Conservation (phyloP, 2,329 filamentous ascomycete species). For the Arthrobotrys entomopaga region DNA sequence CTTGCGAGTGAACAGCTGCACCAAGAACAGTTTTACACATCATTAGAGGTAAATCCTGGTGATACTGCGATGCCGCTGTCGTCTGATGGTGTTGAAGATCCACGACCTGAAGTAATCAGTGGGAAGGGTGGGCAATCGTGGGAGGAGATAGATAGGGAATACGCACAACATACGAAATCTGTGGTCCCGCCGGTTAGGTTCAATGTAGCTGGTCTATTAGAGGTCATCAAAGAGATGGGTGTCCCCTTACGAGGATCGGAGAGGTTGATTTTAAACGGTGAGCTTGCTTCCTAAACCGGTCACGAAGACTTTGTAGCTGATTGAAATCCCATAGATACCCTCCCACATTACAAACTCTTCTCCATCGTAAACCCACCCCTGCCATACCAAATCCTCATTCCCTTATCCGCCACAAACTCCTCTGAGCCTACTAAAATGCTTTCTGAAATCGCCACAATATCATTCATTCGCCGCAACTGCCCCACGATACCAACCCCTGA, state of each 20-base stretch:
- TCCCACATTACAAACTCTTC: constrained; percentile 38
- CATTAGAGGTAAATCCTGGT: constrained; percentile 28
- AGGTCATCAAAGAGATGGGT: constrained; percentile 41
- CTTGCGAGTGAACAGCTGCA: constrained; percentile 36
- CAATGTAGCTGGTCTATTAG: constrained; percentile 36
- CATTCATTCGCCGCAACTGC: constrained; percentile 38
- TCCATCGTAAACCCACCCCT: constrained; percentile 34
- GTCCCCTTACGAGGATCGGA: constrained; percentile 40
- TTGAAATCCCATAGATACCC: constrained; percentile 6
- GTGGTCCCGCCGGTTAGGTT: constrained; percentile 33
- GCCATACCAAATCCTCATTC: constrained; percentile 45
- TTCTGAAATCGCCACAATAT: constrained; percentile 47
- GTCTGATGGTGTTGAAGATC: constrained; percentile 23
- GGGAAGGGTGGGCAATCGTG: constrained; percentile 21
- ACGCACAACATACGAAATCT: constrained; percentile 25
- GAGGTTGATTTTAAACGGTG: constrained; percentile 32
- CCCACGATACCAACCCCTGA: constrained; percentile 44
- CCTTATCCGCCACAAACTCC: constrained; percentile 15
- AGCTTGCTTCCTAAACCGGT: neutral
- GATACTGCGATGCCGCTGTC: constrained; percentile 18
- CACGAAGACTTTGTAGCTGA: constrained; percentile 1
- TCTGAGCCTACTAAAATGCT: constrained; percentile 35
- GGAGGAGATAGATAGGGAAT: constrained; percentile 49
- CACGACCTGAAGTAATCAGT: constrained; percentile 5
- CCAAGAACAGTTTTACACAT: constrained; percentile 47